Base-by-base conservation (phyloP, 176 grass and related monocot species). In the Ensete glaucum region DNA sequence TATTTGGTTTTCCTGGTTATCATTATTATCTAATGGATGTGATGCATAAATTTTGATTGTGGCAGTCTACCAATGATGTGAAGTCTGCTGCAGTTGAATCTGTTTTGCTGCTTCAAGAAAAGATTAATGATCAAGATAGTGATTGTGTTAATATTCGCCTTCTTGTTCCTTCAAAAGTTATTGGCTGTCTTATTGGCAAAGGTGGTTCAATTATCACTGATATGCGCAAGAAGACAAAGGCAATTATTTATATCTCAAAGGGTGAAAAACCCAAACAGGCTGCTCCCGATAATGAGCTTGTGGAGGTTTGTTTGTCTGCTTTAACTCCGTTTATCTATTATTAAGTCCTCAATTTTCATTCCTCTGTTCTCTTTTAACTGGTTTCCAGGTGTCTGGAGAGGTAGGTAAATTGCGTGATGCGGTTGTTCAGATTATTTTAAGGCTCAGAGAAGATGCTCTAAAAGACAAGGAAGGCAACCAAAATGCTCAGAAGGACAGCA, bases 161-260 rank as follows among this genome's bases (percentile, higher is more conserved):
- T 88, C 86, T 99, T 85, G 88, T 94, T 55, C 91, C 95, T 9
- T 79, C 64, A 74, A 91, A 84, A 80, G 79, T 88, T 59, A 83
- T 99, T 67, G 96, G 96, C 54, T 99, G 96, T 78, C 85, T 99
- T 82, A 99, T 99, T 79, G 96, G 96, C 82, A 94, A 91, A 83
- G 87, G 88, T 66, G 96, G 96, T 54, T 91, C 84, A 52, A 99
- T 99, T 64, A 80, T 99, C 53, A 94, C 89, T 75, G 91, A 99
- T 73, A 99, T 99, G 84, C 88, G 91, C 57, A 94, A 73, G 77
- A 94, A 78, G 75, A 94, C 88, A 54, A 94, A 86, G 74, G 90
- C 91, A 70, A 81, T 80, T 70, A 99, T 99, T 84, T 81, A 81
- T 52, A 99, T 99, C 73, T 91, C 96, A 19, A 99, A 89, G 81